Base-by-base conservation (phyloP, 768 basidiomycete species). In the Ephemerocybe angulata region DNA sequence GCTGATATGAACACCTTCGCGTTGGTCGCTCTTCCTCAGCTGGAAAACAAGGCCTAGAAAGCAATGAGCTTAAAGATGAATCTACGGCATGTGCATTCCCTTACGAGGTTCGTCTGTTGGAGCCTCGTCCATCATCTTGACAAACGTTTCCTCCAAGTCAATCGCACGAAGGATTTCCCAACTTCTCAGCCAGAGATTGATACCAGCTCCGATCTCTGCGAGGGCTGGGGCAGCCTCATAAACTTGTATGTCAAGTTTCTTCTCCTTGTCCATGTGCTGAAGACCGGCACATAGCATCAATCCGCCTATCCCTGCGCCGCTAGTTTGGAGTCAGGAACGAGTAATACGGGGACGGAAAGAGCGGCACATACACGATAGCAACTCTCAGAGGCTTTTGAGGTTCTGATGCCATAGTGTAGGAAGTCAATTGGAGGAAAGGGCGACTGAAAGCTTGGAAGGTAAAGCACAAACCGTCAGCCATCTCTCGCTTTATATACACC, bases 151-250 rank as follows among this genome's bases (percentile, higher is more conserved):
- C 21, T 53, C 50, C 21, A 62, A 24, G 50, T 55, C 59, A 15
- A 62, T 55, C 12, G 48, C 42, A 30, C 55, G 55, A 50, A 60
- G 19, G 12, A 62, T 58, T n/a, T 58, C 48, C 56, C 53, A 54
- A 19, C 58, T 60, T 21, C 54, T 53, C 3, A 70, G 31, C 70
- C 70, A 78, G 4, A 77, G 58, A 2, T 64, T 67, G 40, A 81
- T 72, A 1, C 78, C 78, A 21, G 77, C 78, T 7, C 79, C 78
- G 40, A 76, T 64, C 41, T 76, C 74, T 2, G 70, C 67, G 30
- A 80, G 68, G 21, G 62, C 60, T 0, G 71, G 58, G 2, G 76
- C 65, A 8, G 74, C 67, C 50, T 80, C 78, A 57, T 76, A 80
- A 13, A 80, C 57, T n/a, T 73, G 68, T 4, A 79, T 64, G 1